A percentile compares a stretch with the other conserved stretches of the same genome.
Conservation (phyloP, 148 eudicot genomes). For the Cornus kousa region DNA sequence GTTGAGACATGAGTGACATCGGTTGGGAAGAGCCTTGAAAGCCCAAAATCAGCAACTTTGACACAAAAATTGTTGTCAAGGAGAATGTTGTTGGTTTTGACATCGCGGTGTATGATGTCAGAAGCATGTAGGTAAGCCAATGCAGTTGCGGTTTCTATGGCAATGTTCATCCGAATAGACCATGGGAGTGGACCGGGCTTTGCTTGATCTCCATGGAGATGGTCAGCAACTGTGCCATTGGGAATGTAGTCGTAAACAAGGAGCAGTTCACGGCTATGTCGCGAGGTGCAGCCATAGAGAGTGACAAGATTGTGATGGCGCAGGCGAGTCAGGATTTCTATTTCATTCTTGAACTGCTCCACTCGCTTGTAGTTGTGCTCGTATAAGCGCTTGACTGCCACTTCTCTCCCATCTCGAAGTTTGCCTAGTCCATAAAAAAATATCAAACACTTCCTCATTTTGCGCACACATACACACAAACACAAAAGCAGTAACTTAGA, state of each 20-base stretch:
- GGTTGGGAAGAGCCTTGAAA: conserved; percentile 56
- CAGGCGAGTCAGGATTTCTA: conserved; percentile 52
- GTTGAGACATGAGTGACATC: conserved; percentile 60
- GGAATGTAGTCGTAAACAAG: conserved; percentile 71
- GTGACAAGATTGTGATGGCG: conserved; percentile 65
- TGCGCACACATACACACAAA: no score
- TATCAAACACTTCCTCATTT: background rate
- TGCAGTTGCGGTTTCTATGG: conserved; percentile 60
- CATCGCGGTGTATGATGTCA: conserved; percentile 67
- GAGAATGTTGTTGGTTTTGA: conserved; percentile 60
- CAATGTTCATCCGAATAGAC: conserved; percentile 63
- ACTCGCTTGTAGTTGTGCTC: conserved; percentile 56
- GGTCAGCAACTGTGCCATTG: conserved; percentile 74
- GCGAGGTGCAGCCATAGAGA: conserved; percentile 70
- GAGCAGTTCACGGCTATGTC: conserved; percentile 51
- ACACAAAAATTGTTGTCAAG: conserved; percentile 56
- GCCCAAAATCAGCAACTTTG: conserved; percentile 73
- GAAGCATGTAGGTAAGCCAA: conserved; percentile 64
- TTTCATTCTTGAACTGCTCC: conserved; percentile 62
- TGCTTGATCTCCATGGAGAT: conserved; percentile 48
- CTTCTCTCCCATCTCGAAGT: conserved; percentile 66
- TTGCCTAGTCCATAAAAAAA: conserved; percentile 36
- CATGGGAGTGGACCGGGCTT: conserved; percentile 37
- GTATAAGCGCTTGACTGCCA: conserved; percentile 70
- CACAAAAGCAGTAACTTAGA: background rate